Evolutionary conservation across 495 filamentous ascomycete genomes (phyloP), one percentile per base, ranked within the genome.

Genomic region (Tuber melanosporum): DNA sequence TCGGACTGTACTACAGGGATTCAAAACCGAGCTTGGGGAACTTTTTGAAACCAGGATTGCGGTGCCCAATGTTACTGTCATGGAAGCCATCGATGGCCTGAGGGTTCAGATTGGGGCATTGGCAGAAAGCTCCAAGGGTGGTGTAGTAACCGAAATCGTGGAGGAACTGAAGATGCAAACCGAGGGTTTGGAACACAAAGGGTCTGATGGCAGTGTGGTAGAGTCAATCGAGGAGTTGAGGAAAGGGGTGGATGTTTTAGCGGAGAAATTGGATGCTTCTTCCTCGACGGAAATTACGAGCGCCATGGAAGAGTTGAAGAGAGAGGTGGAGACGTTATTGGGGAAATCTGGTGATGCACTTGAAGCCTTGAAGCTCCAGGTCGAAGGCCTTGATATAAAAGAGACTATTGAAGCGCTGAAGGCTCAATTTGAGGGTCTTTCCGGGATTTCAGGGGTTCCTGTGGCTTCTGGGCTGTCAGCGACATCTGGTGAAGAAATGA

Each of bases 91-190:
- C 57, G 46, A 47, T 47, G 70, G 74, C 17, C 41, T 83, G 52
- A 82, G 74, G 71, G 71, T 44, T 17, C 78, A 82, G 26, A 73
- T 83, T 42, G 45, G 71, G 32, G 81, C 75, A 42, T 77, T 83
- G 47, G 44, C 82, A 45, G 74, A 76, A 70, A 78, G 76, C 39
- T 76, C 85, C 73, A 90, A 89, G 76, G 84, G 92, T 43, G 87
- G 88, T 72, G 88, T 90, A 57, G 89, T 89, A 76, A 85, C 84
- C 42, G 84, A 88, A 73, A 87, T 86, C 6, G 83, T 92, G 22
- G 85, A 88, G 73, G 75, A 71, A 19, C 44, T 83, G 73, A 82
- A 75, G 66, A 71, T 76, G 20, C 78, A 78, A 44, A 74, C 82
- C 22, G 75, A 80, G 44, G 74, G 74, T 3, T 78, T 82, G 49